phyloP scores from a whole-genome alignment of 1,284 basidiomycete genomes.

The Boletus semigastroideus region DNA sequence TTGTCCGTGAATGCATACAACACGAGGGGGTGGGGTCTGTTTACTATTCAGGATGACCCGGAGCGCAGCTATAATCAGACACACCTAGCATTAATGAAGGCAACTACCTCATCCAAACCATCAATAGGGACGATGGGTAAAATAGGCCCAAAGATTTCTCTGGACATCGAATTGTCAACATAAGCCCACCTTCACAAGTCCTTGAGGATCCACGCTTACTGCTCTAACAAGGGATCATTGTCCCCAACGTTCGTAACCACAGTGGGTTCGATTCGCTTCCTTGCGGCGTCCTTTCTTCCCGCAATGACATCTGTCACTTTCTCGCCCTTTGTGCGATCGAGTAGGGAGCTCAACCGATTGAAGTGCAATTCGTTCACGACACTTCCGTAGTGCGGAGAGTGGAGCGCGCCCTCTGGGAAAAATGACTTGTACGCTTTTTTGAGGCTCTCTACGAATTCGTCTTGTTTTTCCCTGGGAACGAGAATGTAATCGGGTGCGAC shows the following conservation, averaged over 20 bases:
- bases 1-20: slow-evolving; percentile 35
- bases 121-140: slow-evolving; percentile 64
- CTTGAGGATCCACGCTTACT: slow-evolving; percentile 15
- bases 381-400: slow-evolving; percentile 12
- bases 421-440: slow-evolving; percentile 37
- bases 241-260: slow-evolving; percentile 20
- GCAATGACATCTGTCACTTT: slow-evolving; percentile 42
- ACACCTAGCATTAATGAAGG: slow-evolving; percentile 47
- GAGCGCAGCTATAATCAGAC: slow-evolving; percentile 8
- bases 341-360: slow-evolving; percentile 33
- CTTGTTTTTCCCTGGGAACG: slow-evolving; percentile 47
- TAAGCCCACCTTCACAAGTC: not conserved
- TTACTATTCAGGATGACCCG: slow-evolving; percentile 4
- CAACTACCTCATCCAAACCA: slow-evolving; percentile 34
- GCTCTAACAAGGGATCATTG: slow-evolving; percentile 27
- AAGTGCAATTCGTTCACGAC: slow-evolving; percentile 27
- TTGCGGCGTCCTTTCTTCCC: slow-evolving; percentile 48
- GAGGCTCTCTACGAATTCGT: slow-evolving; percentile 52
- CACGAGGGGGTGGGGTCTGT: slow-evolving; percentile 28
- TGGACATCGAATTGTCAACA: not conserved
- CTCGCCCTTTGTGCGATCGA: slow-evolving; percentile 55
- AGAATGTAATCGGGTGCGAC: slow-evolving; percentile 68
- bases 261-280: slow-evolving; percentile 27
- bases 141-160: slow-evolving; percentile 72
- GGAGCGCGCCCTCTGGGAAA: slow-evolving; percentile 30